Evolutionary conservation across 1,139 yeast species (phyloP).

Genomic region (Taphrina pruni): DNA sequence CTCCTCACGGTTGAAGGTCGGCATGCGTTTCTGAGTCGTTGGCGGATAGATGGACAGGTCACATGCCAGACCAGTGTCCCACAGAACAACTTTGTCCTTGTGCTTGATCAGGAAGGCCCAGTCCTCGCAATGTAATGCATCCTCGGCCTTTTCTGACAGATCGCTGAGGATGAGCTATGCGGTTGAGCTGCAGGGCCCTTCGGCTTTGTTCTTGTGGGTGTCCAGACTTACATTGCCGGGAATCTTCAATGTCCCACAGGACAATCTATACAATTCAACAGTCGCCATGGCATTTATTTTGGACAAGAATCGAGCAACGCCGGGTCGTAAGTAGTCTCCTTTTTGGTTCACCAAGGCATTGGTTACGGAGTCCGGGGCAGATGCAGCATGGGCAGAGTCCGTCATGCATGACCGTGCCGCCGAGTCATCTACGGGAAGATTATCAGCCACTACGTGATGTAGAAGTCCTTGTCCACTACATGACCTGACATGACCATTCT

Average conservation of each 20-base stretch:
- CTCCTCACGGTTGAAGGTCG: constrained; percentile 1
- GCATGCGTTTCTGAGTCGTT: constrained; percentile 17
- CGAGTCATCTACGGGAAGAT: constrained; percentile 1
- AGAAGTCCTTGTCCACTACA: too few relatives aligned
- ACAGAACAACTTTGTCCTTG: constrained; percentile 9
- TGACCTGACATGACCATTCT: too few relatives aligned
- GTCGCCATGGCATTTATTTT: neutral
- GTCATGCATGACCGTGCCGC: neutral
- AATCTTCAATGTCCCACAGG: constrained; percentile 16
- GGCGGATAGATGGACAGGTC: constrained; percentile 28
- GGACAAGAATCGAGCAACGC: too few relatives aligned
- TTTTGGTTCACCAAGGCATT: too few relatives aligned
- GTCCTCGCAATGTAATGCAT: constrained; percentile 15
- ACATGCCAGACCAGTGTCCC: constrained; percentile 24
- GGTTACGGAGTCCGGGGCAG: too few relatives aligned
- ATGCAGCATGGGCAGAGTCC: neutral
- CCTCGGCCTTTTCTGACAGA: constrained; percentile 10
- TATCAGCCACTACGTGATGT: neutral
- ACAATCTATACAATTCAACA: constrained; percentile 6
- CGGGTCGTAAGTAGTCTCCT: too few relatives aligned
- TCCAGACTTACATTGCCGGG: constrained; percentile 7
- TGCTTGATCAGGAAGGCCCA: constrained; percentile 33
- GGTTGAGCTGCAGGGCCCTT: neutral
- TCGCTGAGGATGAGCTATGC: constrained; percentile 14
- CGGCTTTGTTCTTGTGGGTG: neutral